phyloP scores from a whole-genome alignment of 129 eudicot species.

The Flaveria robusta region DNA sequence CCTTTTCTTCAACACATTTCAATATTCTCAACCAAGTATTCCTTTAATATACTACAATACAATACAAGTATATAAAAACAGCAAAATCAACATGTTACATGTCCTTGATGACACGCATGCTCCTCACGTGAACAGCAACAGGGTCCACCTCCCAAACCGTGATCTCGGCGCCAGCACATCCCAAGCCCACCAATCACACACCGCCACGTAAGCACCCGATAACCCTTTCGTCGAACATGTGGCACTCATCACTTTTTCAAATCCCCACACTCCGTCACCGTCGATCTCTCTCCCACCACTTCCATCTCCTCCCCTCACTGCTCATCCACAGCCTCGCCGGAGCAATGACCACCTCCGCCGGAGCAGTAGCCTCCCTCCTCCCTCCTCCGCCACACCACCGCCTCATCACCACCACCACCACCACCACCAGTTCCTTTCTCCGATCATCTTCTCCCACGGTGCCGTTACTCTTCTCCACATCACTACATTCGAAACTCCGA shows the following conservation, averaged over 20 bases:
- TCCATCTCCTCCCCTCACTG: slow-evolving; percentile 11
- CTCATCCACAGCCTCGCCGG: slow-evolving; percentile 6
- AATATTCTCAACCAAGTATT: too few species aligned
- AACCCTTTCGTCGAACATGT: slow-evolving; percentile 42
- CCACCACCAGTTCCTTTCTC: slow-evolving; percentile 13
- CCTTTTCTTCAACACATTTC: too few species aligned
- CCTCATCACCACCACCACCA: slow-evolving; percentile 19
- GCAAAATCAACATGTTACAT: not conserved
- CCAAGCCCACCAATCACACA: slow-evolving; percentile 22
- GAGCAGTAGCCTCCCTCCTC: slow-evolving; percentile 14
- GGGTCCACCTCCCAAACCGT: slow-evolving; percentile 31
- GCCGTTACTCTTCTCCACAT: slow-evolving; percentile 17
- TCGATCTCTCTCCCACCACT: slow-evolving; percentile 21
- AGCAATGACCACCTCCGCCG: slow-evolving; percentile 36
- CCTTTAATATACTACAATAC: too few species aligned
- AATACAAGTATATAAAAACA: too few species aligned
- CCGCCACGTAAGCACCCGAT: slow-evolving; percentile 36
- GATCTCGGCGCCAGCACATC: slow-evolving; percentile 39
- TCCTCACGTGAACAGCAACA: slow-evolving; percentile 29
- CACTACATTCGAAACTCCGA: slow-evolving; percentile 26
- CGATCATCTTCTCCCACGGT: slow-evolving; percentile 32
- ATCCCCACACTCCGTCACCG: slow-evolving; percentile 29
- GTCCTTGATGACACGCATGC: slow-evolving; percentile 25
- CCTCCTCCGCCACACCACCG: slow-evolving; percentile 31
- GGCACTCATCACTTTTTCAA: slow-evolving; percentile 37